Evolutionary conservation across 208 protist genomes (phyloP).

Genomic region (Plasmodiophora brassicae): DNA sequence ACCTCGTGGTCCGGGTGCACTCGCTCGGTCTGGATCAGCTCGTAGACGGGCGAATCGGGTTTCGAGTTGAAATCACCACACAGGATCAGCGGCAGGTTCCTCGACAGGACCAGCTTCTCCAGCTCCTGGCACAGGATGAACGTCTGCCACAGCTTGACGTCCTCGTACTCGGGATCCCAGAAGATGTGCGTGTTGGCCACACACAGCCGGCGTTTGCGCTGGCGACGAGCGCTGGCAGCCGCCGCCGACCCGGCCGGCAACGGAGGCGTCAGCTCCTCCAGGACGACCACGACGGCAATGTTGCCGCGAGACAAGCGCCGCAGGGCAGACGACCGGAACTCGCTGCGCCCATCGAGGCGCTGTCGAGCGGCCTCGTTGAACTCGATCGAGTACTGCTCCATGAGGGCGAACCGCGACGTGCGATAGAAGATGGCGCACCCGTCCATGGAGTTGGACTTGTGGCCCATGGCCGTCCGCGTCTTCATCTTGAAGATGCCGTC

Average conservation of each 20-base stretch:
- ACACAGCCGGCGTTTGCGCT: constrained; percentile 26
- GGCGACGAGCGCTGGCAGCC: background rate
- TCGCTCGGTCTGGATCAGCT: background rate
- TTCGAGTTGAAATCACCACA: constrained; percentile 52
- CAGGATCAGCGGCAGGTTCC: constrained; percentile 39
- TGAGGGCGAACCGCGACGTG: background rate
- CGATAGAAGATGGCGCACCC: constrained; percentile 23
- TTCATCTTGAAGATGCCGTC: constrained; percentile 26
- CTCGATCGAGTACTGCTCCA: background rate
- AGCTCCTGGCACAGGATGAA: constrained; percentile 44
- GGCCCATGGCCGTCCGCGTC: background rate
- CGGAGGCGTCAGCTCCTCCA: background rate
- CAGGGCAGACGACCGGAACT: background rate
- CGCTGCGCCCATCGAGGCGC: background rate
- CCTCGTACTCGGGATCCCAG: constrained; percentile 45
- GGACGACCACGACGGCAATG: background rate
- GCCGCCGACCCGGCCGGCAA: background rate
- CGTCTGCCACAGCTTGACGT: constrained; percentile 49
- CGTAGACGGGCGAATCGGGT: background rate
- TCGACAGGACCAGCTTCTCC: constrained; percentile 36
- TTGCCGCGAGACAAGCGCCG: background rate
- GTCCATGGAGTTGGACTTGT: background rate
- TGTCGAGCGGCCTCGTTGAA: constrained; percentile 34
- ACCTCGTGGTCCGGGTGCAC: background rate
- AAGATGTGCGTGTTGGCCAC: constrained; percentile 47